Conservation (phyloP, 2,329 filamentous ascomycete species). For the Trichoderma pleuroti region DNA sequence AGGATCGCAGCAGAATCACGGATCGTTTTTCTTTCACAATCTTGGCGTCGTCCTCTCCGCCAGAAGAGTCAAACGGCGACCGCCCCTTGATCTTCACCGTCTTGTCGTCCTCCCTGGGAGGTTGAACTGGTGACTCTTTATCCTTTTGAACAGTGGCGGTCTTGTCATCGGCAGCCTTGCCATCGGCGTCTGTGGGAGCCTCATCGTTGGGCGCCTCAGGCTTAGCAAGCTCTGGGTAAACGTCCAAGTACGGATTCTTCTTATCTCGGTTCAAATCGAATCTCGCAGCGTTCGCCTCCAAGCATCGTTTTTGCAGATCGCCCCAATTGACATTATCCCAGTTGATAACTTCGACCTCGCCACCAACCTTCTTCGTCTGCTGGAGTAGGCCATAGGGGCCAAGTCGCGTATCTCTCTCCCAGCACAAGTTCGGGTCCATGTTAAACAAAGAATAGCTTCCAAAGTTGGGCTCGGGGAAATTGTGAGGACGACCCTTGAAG, state of each 20-base stretch:
- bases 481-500: constrained; percentile 58
- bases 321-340: constrained; percentile 71
- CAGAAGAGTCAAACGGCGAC: constrained; percentile 1
- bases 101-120: not conserved
- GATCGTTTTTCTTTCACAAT: constrained; percentile 53
- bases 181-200: not conserved
- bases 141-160: not conserved
- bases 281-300: constrained; percentile 62
- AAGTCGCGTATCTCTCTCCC: constrained; percentile 66
- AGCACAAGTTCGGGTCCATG: constrained; percentile 62
- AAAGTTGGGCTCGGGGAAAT: constrained; percentile 58
- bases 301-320: constrained; percentile 62
- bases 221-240: constrained; percentile 37
- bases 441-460: constrained; percentile 60
- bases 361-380: constrained; percentile 44
- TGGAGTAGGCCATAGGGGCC: constrained; percentile 60
- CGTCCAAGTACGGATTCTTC: constrained; percentile 43
- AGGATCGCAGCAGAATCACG: constrained; percentile 72
- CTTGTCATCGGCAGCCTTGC: not conserved
- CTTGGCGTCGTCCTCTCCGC: constrained; percentile 16
- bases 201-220: not conserved
- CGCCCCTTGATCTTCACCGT: constrained; percentile 21
- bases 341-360: constrained; percentile 39
- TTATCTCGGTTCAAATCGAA: constrained; percentile 46
- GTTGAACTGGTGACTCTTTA: not conserved